Conservation (phyloP, 1,139 yeast species). For the Blastobotrys malaysiensis region DNA sequence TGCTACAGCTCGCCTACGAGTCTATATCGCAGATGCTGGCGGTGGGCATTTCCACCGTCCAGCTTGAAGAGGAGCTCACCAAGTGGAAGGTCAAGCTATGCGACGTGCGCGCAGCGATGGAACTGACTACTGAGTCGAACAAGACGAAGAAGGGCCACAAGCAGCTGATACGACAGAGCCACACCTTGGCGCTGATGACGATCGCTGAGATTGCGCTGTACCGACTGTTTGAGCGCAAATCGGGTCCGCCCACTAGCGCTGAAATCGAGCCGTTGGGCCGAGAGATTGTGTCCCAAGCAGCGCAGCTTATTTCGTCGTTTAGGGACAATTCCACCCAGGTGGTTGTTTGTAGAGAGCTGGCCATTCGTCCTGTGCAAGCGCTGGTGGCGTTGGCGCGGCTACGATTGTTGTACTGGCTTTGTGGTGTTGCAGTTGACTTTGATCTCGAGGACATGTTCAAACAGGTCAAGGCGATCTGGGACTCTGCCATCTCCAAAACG, state of each 20-base stretch:
- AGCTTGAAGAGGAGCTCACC: background rate
- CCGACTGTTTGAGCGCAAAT: background rate
- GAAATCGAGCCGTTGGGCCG: background rate
- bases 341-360: constrained; percentile 36
- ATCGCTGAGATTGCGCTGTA: background rate
- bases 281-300: background rate
- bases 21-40: background rate
- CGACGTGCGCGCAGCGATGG: background rate
- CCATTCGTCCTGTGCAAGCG: constrained; percentile 52
- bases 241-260: background rate
- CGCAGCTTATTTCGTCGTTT: background rate
- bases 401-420: background rate
- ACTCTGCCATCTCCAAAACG: background rate
- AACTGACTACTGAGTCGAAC: background rate
- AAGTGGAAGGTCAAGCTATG: background rate
- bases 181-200: background rate
- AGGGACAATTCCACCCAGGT: background rate
- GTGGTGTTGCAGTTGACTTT: background rate
- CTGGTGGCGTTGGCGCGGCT: constrained; percentile 32
- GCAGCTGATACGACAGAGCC: background rate
- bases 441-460: background rate
- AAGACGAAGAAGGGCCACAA: background rate
- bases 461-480: background rate
- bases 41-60: background rate
- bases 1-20: background rate